Evolutionary conservation across 805 yeast species (phyloP).

Genomic region (Cyberlindnera subsufficiens): DNA sequence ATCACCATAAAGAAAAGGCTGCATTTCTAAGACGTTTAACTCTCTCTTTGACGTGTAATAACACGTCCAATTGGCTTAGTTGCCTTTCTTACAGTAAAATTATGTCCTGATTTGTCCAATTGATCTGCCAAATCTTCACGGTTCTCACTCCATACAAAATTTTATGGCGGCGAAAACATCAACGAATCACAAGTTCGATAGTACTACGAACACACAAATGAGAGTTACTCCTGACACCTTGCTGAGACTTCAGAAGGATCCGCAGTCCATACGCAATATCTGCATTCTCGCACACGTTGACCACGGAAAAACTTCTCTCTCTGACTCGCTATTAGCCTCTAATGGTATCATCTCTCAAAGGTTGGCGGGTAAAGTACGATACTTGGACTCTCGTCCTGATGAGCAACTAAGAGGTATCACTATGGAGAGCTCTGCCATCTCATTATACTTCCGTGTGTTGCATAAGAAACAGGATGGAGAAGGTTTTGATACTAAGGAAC

Average conservation of each 20-base stretch:
- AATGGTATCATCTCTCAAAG: conserved; percentile 94
- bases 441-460: conserved; percentile 77
- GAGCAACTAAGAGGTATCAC: conserved; percentile 96
- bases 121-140: too few species aligned
- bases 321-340: conserved; percentile 88
- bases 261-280: conserved; percentile 73
- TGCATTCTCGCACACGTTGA: conserved; percentile 98
- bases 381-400: conserved; percentile 89
- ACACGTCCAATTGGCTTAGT: too few species aligned
- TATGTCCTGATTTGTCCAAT: too few species aligned
- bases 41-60: too few species aligned
- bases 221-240: conserved; percentile 62
- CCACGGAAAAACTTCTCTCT: conserved; percentile 94
- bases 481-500: conserved; percentile 50
- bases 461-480: conserved; percentile 36
- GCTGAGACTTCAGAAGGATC: conserved; percentile 59
- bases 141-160: too few species aligned
- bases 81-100: too few species aligned
- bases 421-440: conserved; percentile 95
- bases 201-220: conserved; percentile 23
- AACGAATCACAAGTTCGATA: not conserved
- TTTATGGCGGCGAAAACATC: not conserved
- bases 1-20: too few species aligned
- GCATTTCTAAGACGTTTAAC: too few species aligned
- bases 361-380: conserved; percentile 92